phyloP scores from a whole-genome alignment of 257 asterid genomes.

The Ophiorrhiza pumila region DNA sequence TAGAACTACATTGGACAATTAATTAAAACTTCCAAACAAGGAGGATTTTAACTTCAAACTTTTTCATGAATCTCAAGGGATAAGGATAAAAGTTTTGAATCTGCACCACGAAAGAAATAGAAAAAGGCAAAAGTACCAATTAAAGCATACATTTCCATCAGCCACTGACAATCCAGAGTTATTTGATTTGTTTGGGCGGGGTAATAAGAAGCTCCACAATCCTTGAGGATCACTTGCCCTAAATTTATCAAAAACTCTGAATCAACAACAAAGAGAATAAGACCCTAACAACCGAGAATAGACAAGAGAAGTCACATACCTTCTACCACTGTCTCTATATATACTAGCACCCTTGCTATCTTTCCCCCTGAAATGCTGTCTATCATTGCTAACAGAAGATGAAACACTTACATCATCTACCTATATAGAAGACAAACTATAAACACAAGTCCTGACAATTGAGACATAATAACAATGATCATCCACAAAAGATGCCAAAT shows the following conservation, averaged over 20 bases:
- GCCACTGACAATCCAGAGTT: constrained; percentile 43
- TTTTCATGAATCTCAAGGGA: neutral
- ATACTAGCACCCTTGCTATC: constrained; percentile 32
- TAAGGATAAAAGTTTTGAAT: neutral
- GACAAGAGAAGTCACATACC: constrained; percentile 36
- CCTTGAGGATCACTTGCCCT: constrained; percentile 54
- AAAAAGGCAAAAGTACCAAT: constrained; percentile 12
- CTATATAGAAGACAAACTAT: constrained; percentile 33
- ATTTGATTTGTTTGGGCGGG: constrained; percentile 44
- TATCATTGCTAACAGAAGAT: constrained; percentile 37
- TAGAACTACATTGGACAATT: neutral
- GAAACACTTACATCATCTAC: constrained; percentile 47
- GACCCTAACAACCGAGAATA: constrained; percentile 2
- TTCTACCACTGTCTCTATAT: constrained; percentile 41
- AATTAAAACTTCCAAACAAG: neutral
- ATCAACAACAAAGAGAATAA: neutral
- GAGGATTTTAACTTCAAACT: neutral
- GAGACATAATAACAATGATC: neutral
- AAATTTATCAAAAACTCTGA: constrained; percentile 19
- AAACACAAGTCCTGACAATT: neutral
- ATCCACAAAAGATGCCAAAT: neutral
- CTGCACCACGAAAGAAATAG: constrained; percentile 3
- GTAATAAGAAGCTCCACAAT: constrained; percentile 61
- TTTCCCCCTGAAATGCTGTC: constrained; percentile 26
- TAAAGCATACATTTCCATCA: constrained; percentile 44